Base-by-base conservation (phyloP, 176 grass and related monocot species). In the Dactylis glomerata region DNA sequence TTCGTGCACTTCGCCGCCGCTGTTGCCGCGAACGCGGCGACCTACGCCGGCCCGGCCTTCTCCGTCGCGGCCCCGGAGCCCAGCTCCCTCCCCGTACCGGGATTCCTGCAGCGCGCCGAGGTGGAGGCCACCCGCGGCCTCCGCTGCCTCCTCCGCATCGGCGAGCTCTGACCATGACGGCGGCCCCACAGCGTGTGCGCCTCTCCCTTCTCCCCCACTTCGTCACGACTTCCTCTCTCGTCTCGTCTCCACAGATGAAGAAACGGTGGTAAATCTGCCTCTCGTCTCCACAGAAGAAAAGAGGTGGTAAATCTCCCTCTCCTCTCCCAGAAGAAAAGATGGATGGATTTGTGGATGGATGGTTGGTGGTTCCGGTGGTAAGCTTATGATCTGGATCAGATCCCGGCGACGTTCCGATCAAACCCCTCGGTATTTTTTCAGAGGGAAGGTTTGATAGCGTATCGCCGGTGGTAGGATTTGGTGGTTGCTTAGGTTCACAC, bases 351-450 rank as follows among this genome's bases (percentile, higher is more conserved):
- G 10, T 2, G 17, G 55, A 52, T 73, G 23, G 78, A 36, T 78
- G 50, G 50, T 5, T 46, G 44, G 44, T 46, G 44, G 41, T 10
- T 42, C 41, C 72, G 78, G 51, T 32, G 5, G 56, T 68, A 49
- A 72, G 61, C 83, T 67, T 79, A 57, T 57, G 3, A 19, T 55
- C 63, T 51, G 86, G 73, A 86, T 90, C 78, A 83, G 46, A 78
- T 86, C 52, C 81, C 83, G 80, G 59, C 28, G 59, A 15, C 62
- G 54, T 86, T 89, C 57, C 46, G 26, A 72, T 38, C 83, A 64
- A 74, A 76, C 80, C 68, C 83, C 67, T 91, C 92, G 81, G 83
- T 94, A 94, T 91, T 89, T 91, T 94, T 94, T 91, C 81, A 84
- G 84, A 91, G 88, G 92, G 68, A 67, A 41, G 49, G 71, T 86